Conservation (phyloP, 1,139 yeast genomes). For the Kodamaea fungicola region DNA sequence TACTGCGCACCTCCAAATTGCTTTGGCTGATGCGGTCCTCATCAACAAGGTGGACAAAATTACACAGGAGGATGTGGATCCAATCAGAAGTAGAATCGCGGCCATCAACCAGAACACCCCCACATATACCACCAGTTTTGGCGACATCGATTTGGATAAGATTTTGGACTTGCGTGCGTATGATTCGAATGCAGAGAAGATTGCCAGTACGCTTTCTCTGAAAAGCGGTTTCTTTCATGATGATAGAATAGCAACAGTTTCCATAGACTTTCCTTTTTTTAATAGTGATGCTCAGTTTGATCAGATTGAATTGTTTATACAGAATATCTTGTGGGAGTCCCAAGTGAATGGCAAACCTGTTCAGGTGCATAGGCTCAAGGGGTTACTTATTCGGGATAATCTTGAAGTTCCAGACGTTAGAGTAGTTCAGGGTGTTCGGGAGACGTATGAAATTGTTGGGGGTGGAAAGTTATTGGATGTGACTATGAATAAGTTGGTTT, state of each 20-base stretch:
- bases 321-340: conserved; percentile 66
- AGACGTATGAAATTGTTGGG: conserved; percentile 77
- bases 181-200: conserved; percentile 44
- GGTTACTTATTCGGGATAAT: conserved; percentile 47
- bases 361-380: conserved; percentile 84
- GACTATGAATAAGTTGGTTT: conserved; percentile 56
- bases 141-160: conserved; percentile 57
- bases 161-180: conserved; percentile 82
- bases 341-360: conserved; percentile 36
- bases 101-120: conserved; percentile 70
- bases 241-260: conserved; percentile 60
- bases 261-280: conserved; percentile 51
- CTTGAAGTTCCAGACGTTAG: conserved; percentile 31
- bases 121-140: conserved; percentile 63
- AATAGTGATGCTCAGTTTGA: conserved; percentile 27
- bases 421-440: conserved; percentile 92
- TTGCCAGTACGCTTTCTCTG: conserved; percentile 14
- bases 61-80: conserved; percentile 16
- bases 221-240: conserved; percentile 33
- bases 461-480: conserved; percentile 40
- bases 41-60: conserved; percentile 71
- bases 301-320: conserved; percentile 58
- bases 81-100: conserved; percentile 36
- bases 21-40: conserved; percentile 79
- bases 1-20: conserved; percentile 86